Percentiles rank a stretch among this genome's conserved stretches.
phyloP scores from a whole-genome alignment of 495 filamentous ascomycete genomes.

The Penicillium taxi region DNA sequence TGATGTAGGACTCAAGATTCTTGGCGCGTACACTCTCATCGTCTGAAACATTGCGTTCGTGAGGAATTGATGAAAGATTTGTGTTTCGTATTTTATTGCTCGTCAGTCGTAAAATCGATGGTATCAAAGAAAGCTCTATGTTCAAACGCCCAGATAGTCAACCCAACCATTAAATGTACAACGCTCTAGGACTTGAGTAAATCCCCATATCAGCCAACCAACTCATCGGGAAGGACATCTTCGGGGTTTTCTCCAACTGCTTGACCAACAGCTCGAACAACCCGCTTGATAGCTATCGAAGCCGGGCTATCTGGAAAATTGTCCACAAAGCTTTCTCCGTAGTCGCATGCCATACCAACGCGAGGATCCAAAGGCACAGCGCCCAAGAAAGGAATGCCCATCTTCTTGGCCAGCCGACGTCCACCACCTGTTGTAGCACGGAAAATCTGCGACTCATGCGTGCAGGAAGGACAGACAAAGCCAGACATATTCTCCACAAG shows the following conservation, averaged over 20 bases:
- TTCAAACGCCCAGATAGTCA: slow-evolving; percentile 3
- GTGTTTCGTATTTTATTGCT: too few relatives aligned
- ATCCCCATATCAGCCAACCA: slow-evolving; percentile 15
- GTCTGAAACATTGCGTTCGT: too few relatives aligned
- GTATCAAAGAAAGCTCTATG: slow-evolving; percentile 11
- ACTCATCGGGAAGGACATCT: slow-evolving; percentile 32
- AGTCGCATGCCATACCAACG: slow-evolving; percentile 93
- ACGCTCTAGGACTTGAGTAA: slow-evolving; percentile 8
- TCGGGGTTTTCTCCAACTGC: slow-evolving; percentile 52
- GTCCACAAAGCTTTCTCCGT: slow-evolving; percentile 95
- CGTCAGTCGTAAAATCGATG: slow-evolving; percentile 7
- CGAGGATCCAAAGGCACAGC: slow-evolving; percentile 88
- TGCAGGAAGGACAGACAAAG: slow-evolving; percentile 89
- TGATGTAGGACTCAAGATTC: too few relatives aligned
- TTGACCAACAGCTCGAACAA: slow-evolving; percentile 62
- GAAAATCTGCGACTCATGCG: slow-evolving; percentile 76
- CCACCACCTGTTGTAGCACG: slow-evolving; percentile 86
- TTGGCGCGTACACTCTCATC: too few relatives aligned
- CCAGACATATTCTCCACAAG: slow-evolving; percentile 97
- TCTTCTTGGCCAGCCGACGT: slow-evolving; percentile 67
- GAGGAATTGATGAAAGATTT: not conserved
- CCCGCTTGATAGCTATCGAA: slow-evolving; percentile 62
- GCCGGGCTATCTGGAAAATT: slow-evolving; percentile 87
- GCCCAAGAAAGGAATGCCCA: slow-evolving; percentile 78
- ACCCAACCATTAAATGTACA: slow-evolving; percentile 14